phyloP scores from a whole-genome alignment of 495 filamentous ascomycete species.

The Penicillium canescens region DNA sequence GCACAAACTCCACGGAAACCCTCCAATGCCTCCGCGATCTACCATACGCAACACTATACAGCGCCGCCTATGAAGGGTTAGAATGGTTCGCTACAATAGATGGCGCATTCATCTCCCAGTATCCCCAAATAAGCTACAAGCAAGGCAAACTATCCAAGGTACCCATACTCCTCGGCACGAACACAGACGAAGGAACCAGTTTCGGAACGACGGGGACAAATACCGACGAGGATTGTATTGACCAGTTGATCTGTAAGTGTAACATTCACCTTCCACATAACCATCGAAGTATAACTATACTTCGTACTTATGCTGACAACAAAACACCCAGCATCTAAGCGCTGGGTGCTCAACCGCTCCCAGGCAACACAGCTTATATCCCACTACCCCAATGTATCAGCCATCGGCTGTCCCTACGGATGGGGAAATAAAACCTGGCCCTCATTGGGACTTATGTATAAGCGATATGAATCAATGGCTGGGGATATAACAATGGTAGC shows the following conservation, averaged over 20 bases:
- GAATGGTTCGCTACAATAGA: slow-evolving; percentile 50
- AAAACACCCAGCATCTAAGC: slow-evolving; percentile 32
- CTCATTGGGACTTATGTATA: slow-evolving; percentile 47
- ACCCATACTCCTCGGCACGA: slow-evolving; percentile 47
- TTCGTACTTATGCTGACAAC: background rate
- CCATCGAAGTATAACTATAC: background rate
- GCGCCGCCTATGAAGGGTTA: slow-evolving; percentile 43
- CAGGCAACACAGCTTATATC: slow-evolving; percentile 31
- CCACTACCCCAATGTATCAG: slow-evolving; percentile 45
- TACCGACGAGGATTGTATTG: slow-evolving; percentile 45
- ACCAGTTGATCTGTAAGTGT: slow-evolving; percentile 37
- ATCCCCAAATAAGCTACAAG: slow-evolving; percentile 37
- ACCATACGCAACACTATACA: slow-evolving; percentile 57
- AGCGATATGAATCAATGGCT: slow-evolving; percentile 52
- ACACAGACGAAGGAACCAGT: slow-evolving; percentile 51
- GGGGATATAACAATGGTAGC: slow-evolving; percentile 58
- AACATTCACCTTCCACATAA: background rate
- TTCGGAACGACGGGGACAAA: slow-evolving; percentile 47
- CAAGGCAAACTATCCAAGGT: slow-evolving; percentile 39
- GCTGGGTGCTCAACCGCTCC: slow-evolving; percentile 31
- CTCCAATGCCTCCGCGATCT: slow-evolving; percentile 62
- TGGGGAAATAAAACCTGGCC: slow-evolving; percentile 49
- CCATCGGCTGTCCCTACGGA: slow-evolving; percentile 47
- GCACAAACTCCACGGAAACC: slow-evolving; percentile 53
- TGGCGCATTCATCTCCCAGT: slow-evolving; percentile 48